phyloP scores from a whole-genome alignment of 805 yeast species.

The Saccharomyces mikatae region DNA sequence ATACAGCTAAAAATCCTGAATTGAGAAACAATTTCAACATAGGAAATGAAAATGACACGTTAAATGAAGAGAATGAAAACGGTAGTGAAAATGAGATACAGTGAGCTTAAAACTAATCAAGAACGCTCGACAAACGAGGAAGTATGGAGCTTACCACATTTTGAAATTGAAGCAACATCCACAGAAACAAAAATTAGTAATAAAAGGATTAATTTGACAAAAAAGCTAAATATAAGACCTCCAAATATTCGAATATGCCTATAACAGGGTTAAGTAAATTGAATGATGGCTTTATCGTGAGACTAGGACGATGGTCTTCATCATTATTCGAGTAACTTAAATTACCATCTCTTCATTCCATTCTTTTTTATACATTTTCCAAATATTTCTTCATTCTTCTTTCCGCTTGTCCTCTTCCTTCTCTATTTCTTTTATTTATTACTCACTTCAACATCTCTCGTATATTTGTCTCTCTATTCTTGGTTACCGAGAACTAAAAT shows the following conservation, averaged over 20 bases:
- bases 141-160: background rate
- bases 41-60: background rate
- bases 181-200: background rate
- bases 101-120: background rate
- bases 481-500: background rate
- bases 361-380: background rate
- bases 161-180: background rate
- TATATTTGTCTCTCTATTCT: background rate
- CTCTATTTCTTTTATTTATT: background rate
- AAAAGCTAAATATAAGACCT: background rate
- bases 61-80: background rate
- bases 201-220: background rate
- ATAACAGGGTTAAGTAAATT: background rate
- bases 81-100: background rate
- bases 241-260: background rate
- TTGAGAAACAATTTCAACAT: background rate
- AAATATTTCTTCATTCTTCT: background rate
- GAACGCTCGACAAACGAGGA: background rate
- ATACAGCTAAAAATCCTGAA: background rate
- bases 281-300: background rate
- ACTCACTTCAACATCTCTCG: background rate
- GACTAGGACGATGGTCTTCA: background rate
- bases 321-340: background rate
- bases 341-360: background rate
- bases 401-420: background rate